phyloP scores from a whole-genome alignment of 805 yeast species.

The Candida odintsovae region DNA sequence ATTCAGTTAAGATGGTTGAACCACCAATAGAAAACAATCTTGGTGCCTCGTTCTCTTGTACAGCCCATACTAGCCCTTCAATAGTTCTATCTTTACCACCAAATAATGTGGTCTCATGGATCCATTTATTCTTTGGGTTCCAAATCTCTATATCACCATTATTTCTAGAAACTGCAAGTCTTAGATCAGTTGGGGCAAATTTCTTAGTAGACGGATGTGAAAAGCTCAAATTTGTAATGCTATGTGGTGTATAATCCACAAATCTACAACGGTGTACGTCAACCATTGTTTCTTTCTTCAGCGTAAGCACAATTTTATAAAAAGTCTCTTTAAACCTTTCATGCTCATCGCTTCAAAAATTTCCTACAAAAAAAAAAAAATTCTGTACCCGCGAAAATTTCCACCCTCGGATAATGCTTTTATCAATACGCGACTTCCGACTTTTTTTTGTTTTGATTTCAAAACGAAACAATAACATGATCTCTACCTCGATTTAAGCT shows the following conservation, averaged over 20 bases:
- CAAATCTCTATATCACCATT: conserved; percentile 96
- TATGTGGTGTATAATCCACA: conserved; percentile 81
- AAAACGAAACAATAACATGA: neutral
- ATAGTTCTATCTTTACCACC: conserved; percentile 83
- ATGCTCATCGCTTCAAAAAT: conserved; percentile 5
- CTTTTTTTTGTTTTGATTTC: neutral
- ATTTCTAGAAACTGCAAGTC: conserved; percentile 87
- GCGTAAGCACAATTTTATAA: neutral
- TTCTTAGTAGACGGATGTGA: conserved; percentile 51
- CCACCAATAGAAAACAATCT: conserved; percentile 93
- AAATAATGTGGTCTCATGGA: conserved; percentile 62
- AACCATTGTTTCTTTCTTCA: conserved; percentile 4
- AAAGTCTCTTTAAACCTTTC: neutral
- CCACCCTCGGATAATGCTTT: neutral
- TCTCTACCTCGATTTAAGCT: neutral
- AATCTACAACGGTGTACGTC: conserved; percentile 81
- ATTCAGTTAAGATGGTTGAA: conserved; percentile 83
- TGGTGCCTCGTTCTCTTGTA: conserved; percentile 41
- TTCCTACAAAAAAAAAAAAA: neutral
- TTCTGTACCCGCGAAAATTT: neutral
- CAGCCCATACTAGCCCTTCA: conserved; percentile 85
- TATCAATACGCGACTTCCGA: neutral
- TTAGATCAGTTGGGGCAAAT: conserved; percentile 46
- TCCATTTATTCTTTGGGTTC: conserved; percentile 83
- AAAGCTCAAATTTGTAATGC: conserved; percentile 77